phyloP scores from a whole-genome alignment of 2,329 filamentous ascomycete genomes.

The Exophiala dermatitidis region DNA sequence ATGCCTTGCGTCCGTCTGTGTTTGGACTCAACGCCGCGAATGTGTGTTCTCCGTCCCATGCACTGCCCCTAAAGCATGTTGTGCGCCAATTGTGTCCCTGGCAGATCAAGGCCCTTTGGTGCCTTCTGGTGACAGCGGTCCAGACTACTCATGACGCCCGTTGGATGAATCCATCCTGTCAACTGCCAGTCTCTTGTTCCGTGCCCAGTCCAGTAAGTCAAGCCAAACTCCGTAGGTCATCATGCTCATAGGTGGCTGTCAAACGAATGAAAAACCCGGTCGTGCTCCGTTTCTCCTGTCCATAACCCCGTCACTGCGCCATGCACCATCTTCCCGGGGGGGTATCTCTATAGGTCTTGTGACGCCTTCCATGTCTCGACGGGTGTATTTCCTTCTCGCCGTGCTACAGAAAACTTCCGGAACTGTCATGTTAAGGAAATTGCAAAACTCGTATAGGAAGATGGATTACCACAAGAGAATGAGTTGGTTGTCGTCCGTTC shows the following conservation, averaged over 20 bases:
- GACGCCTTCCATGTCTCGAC: neutral
- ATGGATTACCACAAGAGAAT: neutral
- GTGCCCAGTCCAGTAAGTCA: neutral
- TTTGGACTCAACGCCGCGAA: too few relatives aligned
- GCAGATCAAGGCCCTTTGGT: neutral
- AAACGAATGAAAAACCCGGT: slow-evolving; percentile 6
- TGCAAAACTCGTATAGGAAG: neutral
- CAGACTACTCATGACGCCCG: neutral
- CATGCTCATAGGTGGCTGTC: slow-evolving; percentile 1
- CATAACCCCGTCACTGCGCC: slow-evolving; percentile 12
- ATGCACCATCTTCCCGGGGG: slow-evolving; percentile 14
- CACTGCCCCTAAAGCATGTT: too few relatives aligned
- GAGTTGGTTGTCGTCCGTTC: neutral
- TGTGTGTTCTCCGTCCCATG: too few relatives aligned
- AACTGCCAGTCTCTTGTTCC: neutral
- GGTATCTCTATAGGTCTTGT: slow-evolving; percentile 18
- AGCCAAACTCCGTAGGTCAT: neutral
- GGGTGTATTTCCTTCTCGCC: slow-evolving; percentile 1
- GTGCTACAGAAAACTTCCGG: slow-evolving; percentile 5
- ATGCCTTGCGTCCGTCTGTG: too few relatives aligned
- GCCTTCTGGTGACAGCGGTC: neutral
- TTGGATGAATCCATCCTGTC: neutral
- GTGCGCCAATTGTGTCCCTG: neutral
- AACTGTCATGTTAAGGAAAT: slow-evolving; percentile 8
- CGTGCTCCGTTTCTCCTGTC: neutral